These are phyloP conservation scores for Mariannaea elegans DNA, from an alignment of 2,329 filamentous ascomycete genomes.

Conservation along the genomic window DNA sequence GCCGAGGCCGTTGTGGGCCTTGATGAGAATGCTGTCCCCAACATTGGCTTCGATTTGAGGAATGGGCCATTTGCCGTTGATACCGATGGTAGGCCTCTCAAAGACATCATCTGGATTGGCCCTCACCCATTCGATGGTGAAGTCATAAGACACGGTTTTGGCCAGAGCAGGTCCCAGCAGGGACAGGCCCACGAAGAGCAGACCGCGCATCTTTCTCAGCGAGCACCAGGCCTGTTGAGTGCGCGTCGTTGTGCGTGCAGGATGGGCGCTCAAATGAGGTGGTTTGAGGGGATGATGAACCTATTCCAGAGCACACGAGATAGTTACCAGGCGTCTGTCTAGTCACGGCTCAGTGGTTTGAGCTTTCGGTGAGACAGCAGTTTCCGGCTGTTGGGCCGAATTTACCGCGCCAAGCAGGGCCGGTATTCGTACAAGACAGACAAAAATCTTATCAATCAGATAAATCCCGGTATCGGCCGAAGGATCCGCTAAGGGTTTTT, in stretches of 20 bases:
- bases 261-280: not conserved
- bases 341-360: no score
- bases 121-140: slow-evolving; percentile 75
- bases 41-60: slow-evolving; percentile 70
- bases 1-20: slow-evolving; percentile 66
- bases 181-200: not conserved
- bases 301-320: not conserved
- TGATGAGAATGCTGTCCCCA: slow-evolving; percentile 69
- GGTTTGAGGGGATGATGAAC: slow-evolving; percentile 4
- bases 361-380: not conserved
- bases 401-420: slow-evolving; percentile 1
- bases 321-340: no score
- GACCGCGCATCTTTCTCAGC: slow-evolving; percentile 1
- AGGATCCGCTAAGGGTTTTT: not conserved
- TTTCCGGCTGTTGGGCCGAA: not conserved
- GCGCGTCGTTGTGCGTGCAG: not conserved
- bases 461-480: slow-evolving; percentile 27
- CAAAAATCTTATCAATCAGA: slow-evolving; percentile 37
- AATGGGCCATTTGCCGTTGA: slow-evolving; percentile 81
- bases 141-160: slow-evolving; percentile 67
- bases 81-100: slow-evolving; percentile 74
- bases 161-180: slow-evolving; percentile 32
- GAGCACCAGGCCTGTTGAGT: not conserved
- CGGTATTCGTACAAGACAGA: not conserved
- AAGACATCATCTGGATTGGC: slow-evolving; percentile 76